A percentile compares a stretch with the other conserved stretches of the same genome.
Conservation (phyloP, 202 grass and related monocot species). For the Saccharum hybrid region DNA sequence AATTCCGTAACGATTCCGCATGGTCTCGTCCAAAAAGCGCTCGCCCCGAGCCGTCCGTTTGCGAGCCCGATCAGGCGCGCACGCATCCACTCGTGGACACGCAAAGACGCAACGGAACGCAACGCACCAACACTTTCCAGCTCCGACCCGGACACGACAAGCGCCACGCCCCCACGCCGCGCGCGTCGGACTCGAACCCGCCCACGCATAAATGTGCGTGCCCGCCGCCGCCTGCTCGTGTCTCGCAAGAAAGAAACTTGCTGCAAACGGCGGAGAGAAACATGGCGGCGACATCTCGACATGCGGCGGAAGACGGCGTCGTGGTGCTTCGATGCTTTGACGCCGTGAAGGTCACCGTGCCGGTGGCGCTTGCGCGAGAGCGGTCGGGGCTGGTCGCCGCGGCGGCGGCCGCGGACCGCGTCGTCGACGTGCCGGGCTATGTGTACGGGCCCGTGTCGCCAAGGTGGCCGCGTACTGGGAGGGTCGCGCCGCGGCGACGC, state of each 20-base stretch:
- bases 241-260: background rate
- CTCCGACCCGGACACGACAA: background rate
- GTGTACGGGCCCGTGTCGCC: slow-evolving; percentile 32
- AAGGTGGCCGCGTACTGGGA: slow-evolving; percentile 43
- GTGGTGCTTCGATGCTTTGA: slow-evolving; percentile 50
- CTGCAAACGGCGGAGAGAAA: background rate
- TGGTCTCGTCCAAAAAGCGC: background rate
- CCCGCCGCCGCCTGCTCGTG: background rate
- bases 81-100: background rate
- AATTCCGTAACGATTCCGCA: background rate
- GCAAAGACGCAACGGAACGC: background rate
- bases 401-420: background rate
- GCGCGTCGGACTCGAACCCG: slow-evolving; percentile 16
- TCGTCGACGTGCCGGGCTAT: slow-evolving; percentile 42
- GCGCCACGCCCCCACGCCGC: no score
- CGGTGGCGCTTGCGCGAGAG: background rate
- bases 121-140: background rate
- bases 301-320: background rate
- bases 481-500: background rate
- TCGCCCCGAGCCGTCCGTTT: background rate
- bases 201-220: background rate
- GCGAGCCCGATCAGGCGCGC: background rate
- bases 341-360: slow-evolving; percentile 28
- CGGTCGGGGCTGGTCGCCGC: slow-evolving; percentile 30
- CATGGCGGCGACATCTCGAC: background rate